A percentile compares a stretch with the other conserved stretches of the same genome.
phyloP scores from a whole-genome alignment of 805 yeast species.

The Saccharomycopsis sp. region DNA sequence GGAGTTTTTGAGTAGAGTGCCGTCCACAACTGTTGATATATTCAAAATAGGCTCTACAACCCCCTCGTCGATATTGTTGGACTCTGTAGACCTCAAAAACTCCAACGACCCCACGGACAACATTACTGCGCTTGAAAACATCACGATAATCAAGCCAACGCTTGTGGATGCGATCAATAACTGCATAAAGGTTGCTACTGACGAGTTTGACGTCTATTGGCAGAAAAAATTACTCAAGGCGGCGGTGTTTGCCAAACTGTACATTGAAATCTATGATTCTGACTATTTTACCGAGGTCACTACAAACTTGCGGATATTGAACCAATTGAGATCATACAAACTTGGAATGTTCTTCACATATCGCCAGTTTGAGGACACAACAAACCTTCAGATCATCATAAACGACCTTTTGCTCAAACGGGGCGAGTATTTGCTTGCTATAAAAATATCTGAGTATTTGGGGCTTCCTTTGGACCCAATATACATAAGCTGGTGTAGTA shows the following conservation, averaged over 20 bases:
- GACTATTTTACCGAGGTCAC: slow-evolving; percentile 58
- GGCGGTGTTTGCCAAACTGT: slow-evolving; percentile 78
- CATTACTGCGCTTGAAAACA: slow-evolving; percentile 20
- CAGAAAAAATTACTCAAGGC: slow-evolving; percentile 78
- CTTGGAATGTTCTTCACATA: slow-evolving; percentile 66
- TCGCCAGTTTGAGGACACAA: slow-evolving; percentile 35
- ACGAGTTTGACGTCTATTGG: slow-evolving; percentile 71
- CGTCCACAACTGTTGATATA: slow-evolving; percentile 46
- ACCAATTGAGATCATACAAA: slow-evolving; percentile 56
- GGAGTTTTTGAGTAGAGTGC: slow-evolving; percentile 60
- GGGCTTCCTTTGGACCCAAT: slow-evolving; percentile 44
- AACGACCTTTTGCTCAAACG: slow-evolving; percentile 47
- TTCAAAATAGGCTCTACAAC: slow-evolving; percentile 80
- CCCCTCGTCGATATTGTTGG: slow-evolving; percentile 75
- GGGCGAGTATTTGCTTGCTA: slow-evolving; percentile 52
- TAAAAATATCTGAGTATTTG: slow-evolving; percentile 50
- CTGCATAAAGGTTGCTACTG: slow-evolving; percentile 68
- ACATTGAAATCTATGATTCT: slow-evolving; percentile 47
- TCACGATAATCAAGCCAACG: slow-evolving; percentile 29
- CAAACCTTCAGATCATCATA: slow-evolving; percentile 48
- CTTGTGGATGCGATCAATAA: slow-evolving; percentile 56
- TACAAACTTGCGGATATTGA: slow-evolving; percentile 57
- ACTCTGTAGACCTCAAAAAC: slow-evolving; percentile 49
- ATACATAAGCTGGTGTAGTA: slow-evolving; percentile 74
- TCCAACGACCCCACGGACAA: slow-evolving; percentile 19